A percentile compares a stretch with the other conserved stretches of the same genome.
Evolutionary conservation across 768 basidiomycete genomes (phyloP).

Genomic region (Chalciporus chontae): DNA sequence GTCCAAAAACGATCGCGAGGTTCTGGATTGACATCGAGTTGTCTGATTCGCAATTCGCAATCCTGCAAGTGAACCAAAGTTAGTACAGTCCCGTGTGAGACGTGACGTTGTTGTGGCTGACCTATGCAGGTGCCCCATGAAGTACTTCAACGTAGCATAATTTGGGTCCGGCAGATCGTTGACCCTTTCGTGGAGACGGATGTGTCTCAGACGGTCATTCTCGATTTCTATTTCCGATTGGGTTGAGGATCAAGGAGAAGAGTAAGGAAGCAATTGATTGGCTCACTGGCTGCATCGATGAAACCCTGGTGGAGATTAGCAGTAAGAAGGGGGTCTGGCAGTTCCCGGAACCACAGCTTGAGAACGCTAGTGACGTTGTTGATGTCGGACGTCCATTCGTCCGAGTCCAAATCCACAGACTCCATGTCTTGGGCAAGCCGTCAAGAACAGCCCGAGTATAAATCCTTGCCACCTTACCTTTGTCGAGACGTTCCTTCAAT

Average conservation of each 20-base stretch:
- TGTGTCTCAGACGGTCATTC: conserved; percentile 92
- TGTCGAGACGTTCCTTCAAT: conserved; percentile 81
- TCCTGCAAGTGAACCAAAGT: conserved; percentile 42
- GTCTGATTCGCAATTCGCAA: conserved; percentile 66
- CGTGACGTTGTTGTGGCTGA: conserved; percentile 32
- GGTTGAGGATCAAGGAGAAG: not conserved
- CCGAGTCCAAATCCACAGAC: conserved; percentile 77
- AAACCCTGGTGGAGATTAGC: conserved; percentile 83
- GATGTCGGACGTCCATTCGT: conserved; percentile 92
- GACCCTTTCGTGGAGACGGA: conserved; percentile 93
- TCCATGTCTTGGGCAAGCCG: conserved; percentile 63
- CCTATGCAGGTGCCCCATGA: conserved; percentile 92
- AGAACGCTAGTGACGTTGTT: conserved; percentile 93
- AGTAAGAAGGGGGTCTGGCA: conserved; percentile 92
- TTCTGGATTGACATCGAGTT: conserved; percentile 95
- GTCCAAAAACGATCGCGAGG: conserved; percentile 94
- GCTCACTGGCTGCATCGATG: conserved; percentile 91
- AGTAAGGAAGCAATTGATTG: not conserved
- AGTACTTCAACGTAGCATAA: conserved; percentile 93
- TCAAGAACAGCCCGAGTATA: conserved; percentile 19
- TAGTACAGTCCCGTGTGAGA: conserved; percentile 3
- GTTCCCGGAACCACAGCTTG: conserved; percentile 94
- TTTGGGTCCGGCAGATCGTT: conserved; percentile 99
- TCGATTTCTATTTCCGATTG: conserved; percentile 62
- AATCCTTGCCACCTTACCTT: conserved; percentile 47